Base-by-base conservation (phyloP, 257 asterid genomes). In the Solanum sejunctum region DNA sequence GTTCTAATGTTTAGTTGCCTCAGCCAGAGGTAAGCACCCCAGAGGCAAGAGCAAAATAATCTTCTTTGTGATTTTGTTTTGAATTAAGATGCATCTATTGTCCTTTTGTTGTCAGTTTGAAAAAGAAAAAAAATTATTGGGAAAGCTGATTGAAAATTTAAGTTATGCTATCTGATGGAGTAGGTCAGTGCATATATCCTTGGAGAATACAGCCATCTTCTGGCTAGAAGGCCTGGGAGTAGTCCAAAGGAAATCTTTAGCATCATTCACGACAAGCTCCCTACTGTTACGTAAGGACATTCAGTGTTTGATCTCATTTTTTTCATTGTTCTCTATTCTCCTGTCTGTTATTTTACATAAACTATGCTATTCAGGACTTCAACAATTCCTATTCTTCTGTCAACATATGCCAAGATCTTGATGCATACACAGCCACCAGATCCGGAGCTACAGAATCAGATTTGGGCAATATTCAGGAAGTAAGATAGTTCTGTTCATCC, bases 121-220 rank as follows among this genome's bases (percentile, higher is more conserved):
- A 78, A 77, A 52, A 9, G 28, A 52, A 26, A 72, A 43, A 63
- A 20, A 51, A 23, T 1, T 21, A 15, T 26, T 16, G 26, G 83
- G 28, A 78, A 70, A 9, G 28, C 28, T 69, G 45, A 17, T 49
- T 43, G 66, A 45, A 23, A 81, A 39, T 63, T 61, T 60, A 61
- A 23, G 20, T 83, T 83, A 32, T 67, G 26, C 84, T 84, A 75
- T 85, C 6, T 88, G 32, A 85, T 85, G 87, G 81, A 79, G 87
- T 83, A 95, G 98, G 95, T 94, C 86, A 95, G 98, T 88, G 98
- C 99, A 49, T 95, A 95, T 87, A 85, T 95, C 86, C 99, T 95
- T 89, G 99, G 99, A 88, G 99, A 95, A 87, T 95, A 95, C 89
- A 87, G 98, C 81, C 99, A 95, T 92, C 97, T 94, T 90, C 93